Conservation (phyloP, 78 protist species). For the Cavenderia fasciculata region DNA sequence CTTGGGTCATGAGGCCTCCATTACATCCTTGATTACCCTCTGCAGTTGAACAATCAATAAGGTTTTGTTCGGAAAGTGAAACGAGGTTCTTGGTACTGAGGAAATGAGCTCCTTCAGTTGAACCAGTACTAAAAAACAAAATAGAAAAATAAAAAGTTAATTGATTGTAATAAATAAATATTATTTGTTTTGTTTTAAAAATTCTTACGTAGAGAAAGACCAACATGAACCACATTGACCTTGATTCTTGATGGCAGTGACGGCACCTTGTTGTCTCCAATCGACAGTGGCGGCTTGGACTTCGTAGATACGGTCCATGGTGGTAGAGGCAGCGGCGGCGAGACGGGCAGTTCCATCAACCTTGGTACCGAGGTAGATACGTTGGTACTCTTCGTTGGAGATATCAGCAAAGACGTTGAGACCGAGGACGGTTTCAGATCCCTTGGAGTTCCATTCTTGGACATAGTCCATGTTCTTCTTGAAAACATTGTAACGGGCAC, state of each 20-base stretch:
- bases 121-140: too few relatives aligned
- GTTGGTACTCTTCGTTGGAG: conserved; percentile 55
- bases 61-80: conserved; percentile 85
- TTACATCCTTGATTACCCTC: conserved; percentile 83
- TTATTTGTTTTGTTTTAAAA: too few relatives aligned
- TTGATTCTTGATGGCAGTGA: conserved; percentile 26
- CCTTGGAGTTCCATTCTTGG: conserved; percentile 42
- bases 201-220: conserved; percentile 40
- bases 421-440: conserved; percentile 45
- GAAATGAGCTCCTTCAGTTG: conserved; percentile 63
- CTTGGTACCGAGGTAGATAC: conserved; percentile 4
- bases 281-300: background rate
- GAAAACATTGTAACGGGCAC: conserved; percentile 17
- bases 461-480: conserved; percentile 54
- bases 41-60: conserved; percentile 79
- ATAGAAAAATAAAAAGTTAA: too few relatives aligned
- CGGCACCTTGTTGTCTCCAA: conserved; percentile 33
- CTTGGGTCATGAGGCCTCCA: conserved; percentile 82
- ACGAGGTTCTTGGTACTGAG: conserved; percentile 9
- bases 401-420: conserved; percentile 61
- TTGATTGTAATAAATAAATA: too few relatives aligned
- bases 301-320: background rate
- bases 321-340: background rate
- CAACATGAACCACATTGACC: conserved; percentile 37
- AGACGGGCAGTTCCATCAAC: background rate